Conservation (phyloP, 768 basidiomycete species). For the Auriscalpium orientale region DNA sequence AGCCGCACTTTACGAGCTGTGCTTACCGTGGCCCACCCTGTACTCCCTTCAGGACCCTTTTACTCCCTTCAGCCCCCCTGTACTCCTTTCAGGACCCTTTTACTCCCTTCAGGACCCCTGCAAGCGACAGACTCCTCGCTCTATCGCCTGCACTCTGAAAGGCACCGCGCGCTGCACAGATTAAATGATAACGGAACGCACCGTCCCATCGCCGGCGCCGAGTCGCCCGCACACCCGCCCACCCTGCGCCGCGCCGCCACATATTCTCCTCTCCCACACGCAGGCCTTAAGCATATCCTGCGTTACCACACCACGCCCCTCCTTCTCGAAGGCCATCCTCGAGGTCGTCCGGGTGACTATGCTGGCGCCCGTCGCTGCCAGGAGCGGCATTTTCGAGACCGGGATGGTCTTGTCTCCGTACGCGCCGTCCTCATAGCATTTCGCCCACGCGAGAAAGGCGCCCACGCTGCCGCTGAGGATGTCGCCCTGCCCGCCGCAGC, state of each 20-base stretch:
- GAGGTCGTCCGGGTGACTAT: conserved; percentile 85
- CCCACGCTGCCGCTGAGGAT: conserved; percentile 85
- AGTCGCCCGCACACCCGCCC: no score
- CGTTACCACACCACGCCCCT: conserved; percentile 73
- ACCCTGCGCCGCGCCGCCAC: conserved; percentile 44
- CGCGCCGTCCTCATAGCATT: conserved; percentile 80
- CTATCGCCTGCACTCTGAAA: no score
- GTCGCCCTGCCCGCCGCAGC: conserved; percentile 96
- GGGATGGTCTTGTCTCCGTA: conserved; percentile 57
- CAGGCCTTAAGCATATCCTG: conserved; percentile 37
- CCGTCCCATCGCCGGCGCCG: no score
- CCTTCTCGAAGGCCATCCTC: conserved; percentile 61
- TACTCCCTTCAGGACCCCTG: no score
- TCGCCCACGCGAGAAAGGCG: conserved; percentile 90
- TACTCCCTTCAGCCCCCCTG: no score
- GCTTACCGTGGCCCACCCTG: no score
- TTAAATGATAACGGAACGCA: no score
- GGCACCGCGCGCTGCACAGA: no score
- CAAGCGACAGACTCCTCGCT: no score
- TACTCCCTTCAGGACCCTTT: no score
- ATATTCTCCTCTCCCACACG: conserved; percentile 71
- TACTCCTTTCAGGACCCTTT: no score
- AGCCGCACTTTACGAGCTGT: no score
- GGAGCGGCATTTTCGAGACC: conserved; percentile 62
- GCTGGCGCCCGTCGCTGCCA: conserved; percentile 82